Evolutionary conservation across 129 eudicot genomes (phyloP).

Genomic region (Flaveria robusta): DNA sequence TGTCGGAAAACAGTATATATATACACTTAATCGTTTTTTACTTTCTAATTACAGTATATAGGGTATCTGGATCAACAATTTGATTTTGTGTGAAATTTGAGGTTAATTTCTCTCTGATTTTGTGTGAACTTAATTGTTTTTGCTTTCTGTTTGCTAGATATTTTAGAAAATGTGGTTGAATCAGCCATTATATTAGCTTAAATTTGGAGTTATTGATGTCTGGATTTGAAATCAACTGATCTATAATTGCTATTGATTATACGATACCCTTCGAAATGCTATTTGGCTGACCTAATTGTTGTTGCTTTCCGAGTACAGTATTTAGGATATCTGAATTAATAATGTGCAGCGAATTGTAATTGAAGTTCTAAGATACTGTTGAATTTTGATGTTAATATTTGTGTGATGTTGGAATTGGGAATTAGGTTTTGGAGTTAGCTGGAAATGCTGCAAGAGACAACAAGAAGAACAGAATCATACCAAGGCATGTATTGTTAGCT

Average conservation of each 20-base stretch:
- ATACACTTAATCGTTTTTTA: too few relatives aligned
- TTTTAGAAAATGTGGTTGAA: background rate
- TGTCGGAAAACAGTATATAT: too few relatives aligned
- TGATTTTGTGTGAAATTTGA: too few relatives aligned
- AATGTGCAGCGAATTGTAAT: background rate
- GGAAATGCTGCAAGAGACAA: constrained; percentile 74
- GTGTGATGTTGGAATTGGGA: constrained; percentile 17
- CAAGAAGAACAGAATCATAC: constrained; percentile 62
- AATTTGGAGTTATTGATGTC: background rate
- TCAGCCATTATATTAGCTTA: background rate
- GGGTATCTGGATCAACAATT: too few relatives aligned
- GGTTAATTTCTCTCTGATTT: too few relatives aligned
- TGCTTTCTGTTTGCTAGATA: background rate
- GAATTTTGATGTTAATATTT: background rate
- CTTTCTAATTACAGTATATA: too few relatives aligned
- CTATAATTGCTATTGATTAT: background rate
- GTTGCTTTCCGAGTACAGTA: background rate
- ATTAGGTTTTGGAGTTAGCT: constrained; percentile 71
- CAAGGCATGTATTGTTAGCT: constrained; percentile 58
- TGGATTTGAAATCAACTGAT: background rate
- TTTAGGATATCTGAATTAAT: background rate
- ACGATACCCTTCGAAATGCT: constrained; percentile 18
- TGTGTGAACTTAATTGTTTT: too few relatives aligned
- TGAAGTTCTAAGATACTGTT: background rate
- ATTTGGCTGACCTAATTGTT: background rate